Evolutionary conservation across 148 eudicot genomes (phyloP), one percentile per base, ranked within the genome.

Genomic region (Gaultheria prostrata): DNA sequence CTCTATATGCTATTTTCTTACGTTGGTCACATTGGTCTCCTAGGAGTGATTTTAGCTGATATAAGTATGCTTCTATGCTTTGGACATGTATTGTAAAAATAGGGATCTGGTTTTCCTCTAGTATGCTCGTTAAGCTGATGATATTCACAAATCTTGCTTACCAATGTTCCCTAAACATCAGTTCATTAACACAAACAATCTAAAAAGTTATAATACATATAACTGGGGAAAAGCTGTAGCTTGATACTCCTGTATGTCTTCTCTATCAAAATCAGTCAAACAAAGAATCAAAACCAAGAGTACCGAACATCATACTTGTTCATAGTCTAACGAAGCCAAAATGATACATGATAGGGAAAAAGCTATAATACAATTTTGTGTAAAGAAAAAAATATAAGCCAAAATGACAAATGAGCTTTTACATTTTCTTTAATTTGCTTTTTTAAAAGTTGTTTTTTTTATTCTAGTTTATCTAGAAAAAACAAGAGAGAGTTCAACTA

Each of bases 251-350:
- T 26, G 57, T 80, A 80, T 32, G 28, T 61, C 33, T n/a, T n/a
- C n/a, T 50, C 74, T 63, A 87, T 82, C 83, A 79, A 78, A 82
- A 85, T 81, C 80, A 84, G 85, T 50, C 54, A 21, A 32, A 39
- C 85, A 61, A 51, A 82, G 45, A 33, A 56, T 84, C 84, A 87
- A 35, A 63, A 43, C 76, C 81, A 83, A n/a, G 32, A n/a, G n/a
- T 57, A 74, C 83, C 14, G 71, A 65, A 65, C 0, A 4, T 79
- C 81, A 75, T n/a, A n/a, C n/a, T n/a, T n/a, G n/a, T n/a, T n/a
- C n/a, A n/a, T n/a, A n/a, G n/a, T n/a, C n/a, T n/a, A n/a, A n/a
- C n/a, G n/a, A n/a, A n/a, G n/a, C n/a, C n/a, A n/a, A n/a, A n/a
- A n/a, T n/a, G n/a, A n/a, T n/a, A n/a, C n/a, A n/a, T n/a, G n/a